Base-by-base conservation (phyloP, 495 filamentous ascomycete genomes). In the Aspergillus wentii region DNA sequence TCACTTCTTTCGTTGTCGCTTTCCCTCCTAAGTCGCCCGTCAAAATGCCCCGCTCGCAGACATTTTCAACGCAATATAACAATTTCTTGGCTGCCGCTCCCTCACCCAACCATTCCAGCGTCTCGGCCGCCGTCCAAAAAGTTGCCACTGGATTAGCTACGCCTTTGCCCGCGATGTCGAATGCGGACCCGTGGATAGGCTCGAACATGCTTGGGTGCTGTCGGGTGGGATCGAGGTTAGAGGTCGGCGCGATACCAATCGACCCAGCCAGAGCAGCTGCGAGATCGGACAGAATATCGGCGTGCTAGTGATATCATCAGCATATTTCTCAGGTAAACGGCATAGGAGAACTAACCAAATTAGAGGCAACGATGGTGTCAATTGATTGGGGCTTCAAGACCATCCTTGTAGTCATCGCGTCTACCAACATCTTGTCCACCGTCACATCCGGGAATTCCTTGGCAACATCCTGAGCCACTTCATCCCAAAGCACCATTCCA, bases 91-190 rank as follows among this genome's bases (percentile, higher is more conserved):
- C 69, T 4, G 76, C 79, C 6, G 63, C 60, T 35, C 69, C 62
- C 48, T 79, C 65, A 2, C 79, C 79, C 20, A 86, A 44, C 80
- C 79, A 85, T 5, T 60, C 62, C 26, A 85, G 62, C 82, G 85
- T 86, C 54, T 84, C 80, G 1, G 75, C 74, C 4, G 72, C 78
- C 3, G 75, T 79, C 81, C 80, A 84, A 55, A 86, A 80, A 0
- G 80, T 81, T 6, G 71, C 82, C 0, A 87, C 71, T 0, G 83
- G 82, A 54, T 88, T 87, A 8, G 83, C 83, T 25, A 85, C 64
- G 0, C 81, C 82, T 55, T 79, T 80, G 0, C 83, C 82, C 2
- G 79, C 78, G 38, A 88, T 85, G 46, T 86, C 83, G 10, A 81
- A 82, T 1, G 79, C 79, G n/a, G 70, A 75, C 6, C 79, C 78